These are phyloP conservation scores for Basidiobolus meristosporus DNA, from an alignment of 371 early-diverging fungal genomes.

Conservation along the genomic window DNA sequence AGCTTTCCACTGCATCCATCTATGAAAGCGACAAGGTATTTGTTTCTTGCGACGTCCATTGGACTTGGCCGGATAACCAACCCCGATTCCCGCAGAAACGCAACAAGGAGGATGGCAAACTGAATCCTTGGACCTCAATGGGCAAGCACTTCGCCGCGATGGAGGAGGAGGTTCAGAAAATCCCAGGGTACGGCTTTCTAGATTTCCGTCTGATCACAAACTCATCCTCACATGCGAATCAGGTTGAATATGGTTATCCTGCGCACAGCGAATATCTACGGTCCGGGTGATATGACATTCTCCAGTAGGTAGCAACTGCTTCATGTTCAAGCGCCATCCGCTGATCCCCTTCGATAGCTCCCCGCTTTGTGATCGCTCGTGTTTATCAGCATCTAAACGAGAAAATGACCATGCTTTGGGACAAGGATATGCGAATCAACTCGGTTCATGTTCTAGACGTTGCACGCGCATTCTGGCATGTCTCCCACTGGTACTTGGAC, in stretches of 20 bases:
- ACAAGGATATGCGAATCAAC: slow-evolving; percentile 68
- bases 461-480: slow-evolving; percentile 50
- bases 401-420: slow-evolving; percentile 85
- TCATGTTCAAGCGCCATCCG: background rate
- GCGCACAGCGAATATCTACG: background rate
- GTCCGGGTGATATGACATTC: background rate
- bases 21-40: slow-evolving; percentile 57
- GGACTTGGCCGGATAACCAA: background rate
- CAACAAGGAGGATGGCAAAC: background rate
- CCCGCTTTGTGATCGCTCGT: slow-evolving; percentile 76
- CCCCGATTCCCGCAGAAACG: background rate
- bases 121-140: background rate
- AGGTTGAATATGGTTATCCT: background rate
- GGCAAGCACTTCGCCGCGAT: background rate
- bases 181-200: background rate
- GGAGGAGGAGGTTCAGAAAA: background rate
- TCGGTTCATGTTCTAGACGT: slow-evolving; percentile 87
- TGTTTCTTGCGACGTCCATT: background rate
- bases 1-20: slow-evolving; percentile 75
- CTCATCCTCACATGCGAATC: background rate
- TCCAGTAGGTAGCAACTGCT: background rate
- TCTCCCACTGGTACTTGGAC: slow-evolving; percentile 31
- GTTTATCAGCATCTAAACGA: slow-evolving; percentile 66
- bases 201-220: background rate
- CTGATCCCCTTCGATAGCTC: slow-evolving; percentile 24